Evolutionary conservation across 2,329 filamentous ascomycete species (phyloP).

Genomic region (Daldinia sp.): DNA sequence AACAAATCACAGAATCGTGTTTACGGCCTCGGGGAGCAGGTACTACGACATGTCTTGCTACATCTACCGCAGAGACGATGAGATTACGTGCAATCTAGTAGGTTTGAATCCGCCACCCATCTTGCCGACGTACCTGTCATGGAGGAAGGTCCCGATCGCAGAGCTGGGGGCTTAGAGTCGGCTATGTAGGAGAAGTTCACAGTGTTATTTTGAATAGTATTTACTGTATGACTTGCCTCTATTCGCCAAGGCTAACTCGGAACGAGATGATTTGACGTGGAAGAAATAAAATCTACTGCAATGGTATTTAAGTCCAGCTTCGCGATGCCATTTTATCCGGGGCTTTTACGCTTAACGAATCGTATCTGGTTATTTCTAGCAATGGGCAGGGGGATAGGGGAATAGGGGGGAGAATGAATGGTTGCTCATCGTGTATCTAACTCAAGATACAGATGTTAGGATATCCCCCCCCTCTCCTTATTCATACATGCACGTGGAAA

Average conservation of each 20-base stretch:
- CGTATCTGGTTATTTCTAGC: background rate
- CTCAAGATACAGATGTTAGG: background rate
- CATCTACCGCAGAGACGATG: constrained; percentile 12
- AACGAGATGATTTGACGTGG: background rate
- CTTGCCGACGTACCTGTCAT: constrained; percentile 25
- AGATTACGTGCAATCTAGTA: constrained; percentile 12
- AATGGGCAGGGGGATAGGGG: background rate
- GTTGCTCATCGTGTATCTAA: background rate
- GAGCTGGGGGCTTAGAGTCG: background rate
- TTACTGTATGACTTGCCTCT: background rate
- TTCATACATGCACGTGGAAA: too few relatives aligned
- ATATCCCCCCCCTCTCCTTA: background rate
- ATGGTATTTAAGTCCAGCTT: too few relatives aligned
- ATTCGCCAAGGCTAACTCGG: background rate
- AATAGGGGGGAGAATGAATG: background rate
- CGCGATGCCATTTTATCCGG: background rate
- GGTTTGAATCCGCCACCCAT: constrained; percentile 16
- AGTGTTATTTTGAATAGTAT: background rate
- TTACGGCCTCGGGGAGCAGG: constrained; percentile 18
- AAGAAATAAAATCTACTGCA: too few relatives aligned
- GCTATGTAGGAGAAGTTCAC: background rate
- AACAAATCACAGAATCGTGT: constrained; percentile 20
- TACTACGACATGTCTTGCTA: constrained; percentile 29
- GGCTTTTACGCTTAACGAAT: background rate
- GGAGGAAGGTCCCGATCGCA: constrained; percentile 17